These are phyloP conservation scores for Mortierella sp. DNA, from an alignment of 371 early-diverging fungal genomes.

Conservation along the genomic window DNA sequence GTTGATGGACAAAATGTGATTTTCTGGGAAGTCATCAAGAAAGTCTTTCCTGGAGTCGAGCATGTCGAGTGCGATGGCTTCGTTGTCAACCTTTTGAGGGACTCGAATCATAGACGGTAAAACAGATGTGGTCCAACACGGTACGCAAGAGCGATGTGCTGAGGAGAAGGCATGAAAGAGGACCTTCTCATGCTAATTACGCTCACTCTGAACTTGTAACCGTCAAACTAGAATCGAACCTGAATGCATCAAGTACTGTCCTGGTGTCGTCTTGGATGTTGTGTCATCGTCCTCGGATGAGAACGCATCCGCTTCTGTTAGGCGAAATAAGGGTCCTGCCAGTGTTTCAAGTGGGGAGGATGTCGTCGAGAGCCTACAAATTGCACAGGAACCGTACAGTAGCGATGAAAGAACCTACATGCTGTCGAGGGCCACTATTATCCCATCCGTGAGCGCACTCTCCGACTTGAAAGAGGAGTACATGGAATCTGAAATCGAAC, in stretches of 20 bases:
- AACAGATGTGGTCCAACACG: too few species aligned
- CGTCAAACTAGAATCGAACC: constrained; percentile 11
- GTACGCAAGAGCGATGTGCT: too few species aligned
- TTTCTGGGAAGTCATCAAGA: constrained; percentile 4
- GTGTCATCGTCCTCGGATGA: neutral
- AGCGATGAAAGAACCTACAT: too few species aligned
- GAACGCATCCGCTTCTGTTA: neutral
- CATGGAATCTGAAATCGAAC: neutral
- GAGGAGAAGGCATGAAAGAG: too few species aligned
- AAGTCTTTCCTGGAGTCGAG: constrained; percentile 10
- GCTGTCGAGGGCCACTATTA: neutral
- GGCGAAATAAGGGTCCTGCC: neutral
- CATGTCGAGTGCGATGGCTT: neutral
- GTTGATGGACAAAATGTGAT: constrained; percentile 9
- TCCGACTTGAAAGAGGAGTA: neutral
- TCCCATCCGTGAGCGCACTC: too few species aligned
- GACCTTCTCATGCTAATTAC: neutral
- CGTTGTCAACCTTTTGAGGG: neutral
- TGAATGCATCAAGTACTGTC: constrained; percentile 1
- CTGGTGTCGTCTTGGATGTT: constrained; percentile 14
- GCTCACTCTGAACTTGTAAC: neutral
- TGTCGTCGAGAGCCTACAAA: neutral
- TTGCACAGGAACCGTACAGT: neutral
- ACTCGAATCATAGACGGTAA: too few species aligned
- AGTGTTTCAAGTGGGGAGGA: neutral